Conservation (phyloP, 805 yeast genomes). For the Wickerhamiella australiensis region DNA sequence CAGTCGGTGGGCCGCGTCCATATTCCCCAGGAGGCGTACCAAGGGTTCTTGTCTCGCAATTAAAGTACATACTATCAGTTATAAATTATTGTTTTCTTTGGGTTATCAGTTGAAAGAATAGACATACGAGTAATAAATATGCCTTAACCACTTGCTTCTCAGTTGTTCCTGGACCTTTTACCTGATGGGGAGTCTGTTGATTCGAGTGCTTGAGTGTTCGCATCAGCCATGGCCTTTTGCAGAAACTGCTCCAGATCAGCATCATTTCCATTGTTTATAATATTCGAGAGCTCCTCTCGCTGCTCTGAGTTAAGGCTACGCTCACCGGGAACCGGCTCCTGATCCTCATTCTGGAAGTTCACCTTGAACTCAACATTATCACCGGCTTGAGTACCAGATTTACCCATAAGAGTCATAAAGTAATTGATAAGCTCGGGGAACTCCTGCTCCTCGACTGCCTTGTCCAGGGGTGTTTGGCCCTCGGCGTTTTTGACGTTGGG, state of each 20-base stretch:
- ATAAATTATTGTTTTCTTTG: too few relatives aligned
- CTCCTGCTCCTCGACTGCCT: slow-evolving; percentile 65
- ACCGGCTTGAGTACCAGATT: slow-evolving; percentile 21
- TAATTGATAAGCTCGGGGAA: slow-evolving; percentile 65
- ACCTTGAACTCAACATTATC: slow-evolving; percentile 22
- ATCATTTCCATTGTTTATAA: slow-evolving; percentile 70
- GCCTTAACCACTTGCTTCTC: not conserved
- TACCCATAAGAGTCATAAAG: slow-evolving; percentile 36
- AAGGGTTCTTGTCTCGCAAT: slow-evolving; percentile 48
- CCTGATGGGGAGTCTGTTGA: slow-evolving; percentile 3
- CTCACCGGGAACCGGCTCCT: slow-evolving; percentile 32
- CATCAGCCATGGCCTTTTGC: slow-evolving; percentile 39
- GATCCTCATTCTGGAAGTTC: slow-evolving; percentile 24
- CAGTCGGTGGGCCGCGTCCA: slow-evolving; percentile 65
- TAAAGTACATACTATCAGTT: slow-evolving; percentile 8
- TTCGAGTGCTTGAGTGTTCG: not conserved
- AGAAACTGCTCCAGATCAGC: slow-evolving; percentile 60
- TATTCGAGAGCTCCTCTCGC: slow-evolving; percentile 52
- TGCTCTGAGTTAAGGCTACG: slow-evolving; percentile 30
- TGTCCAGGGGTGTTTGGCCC: slow-evolving; percentile 61
- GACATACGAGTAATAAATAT: not conserved
- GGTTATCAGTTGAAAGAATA: not conserved
- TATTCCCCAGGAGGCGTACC: slow-evolving; percentile 78
- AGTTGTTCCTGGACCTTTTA: not conserved
- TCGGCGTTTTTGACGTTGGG: slow-evolving; percentile 51